Conservation (phyloP, 73 alveolate genomes). For the Tetrahymena thermophila region DNA sequence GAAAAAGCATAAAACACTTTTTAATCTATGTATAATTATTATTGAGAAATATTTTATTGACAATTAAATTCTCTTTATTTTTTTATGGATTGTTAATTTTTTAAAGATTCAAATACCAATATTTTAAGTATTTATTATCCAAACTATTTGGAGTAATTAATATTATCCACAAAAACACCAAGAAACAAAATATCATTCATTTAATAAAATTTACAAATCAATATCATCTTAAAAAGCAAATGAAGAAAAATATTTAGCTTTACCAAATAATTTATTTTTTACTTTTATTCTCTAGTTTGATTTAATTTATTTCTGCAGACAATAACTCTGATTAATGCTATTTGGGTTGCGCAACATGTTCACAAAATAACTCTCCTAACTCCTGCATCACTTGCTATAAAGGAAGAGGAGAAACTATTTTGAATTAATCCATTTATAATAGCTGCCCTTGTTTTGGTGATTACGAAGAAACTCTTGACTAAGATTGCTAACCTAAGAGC, state of each 20-base stretch:
- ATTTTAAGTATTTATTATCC: too few relatives aligned
- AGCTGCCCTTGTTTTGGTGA: not conserved
- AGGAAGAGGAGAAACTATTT: not conserved
- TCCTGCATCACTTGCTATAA: not conserved
- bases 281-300: not conserved
- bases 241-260: not conserved
- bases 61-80: too few relatives aligned
- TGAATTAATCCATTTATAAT: not conserved
- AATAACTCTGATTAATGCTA: not conserved
- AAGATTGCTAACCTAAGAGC: not conserved
- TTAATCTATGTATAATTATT: too few relatives aligned
- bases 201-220: not conserved
- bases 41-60: too few relatives aligned
- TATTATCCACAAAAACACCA: not conserved
- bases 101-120: too few relatives aligned
- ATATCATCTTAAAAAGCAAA: not conserved
- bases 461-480: not conserved
- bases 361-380: not conserved
- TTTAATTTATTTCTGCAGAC: not conserved
- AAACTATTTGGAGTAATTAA: too few relatives aligned
- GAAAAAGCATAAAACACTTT: too few relatives aligned
- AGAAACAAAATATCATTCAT: too few relatives aligned
- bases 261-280: not conserved
- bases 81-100: too few relatives aligned
- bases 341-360: not conserved